These are phyloP conservation scores for Malassezia cuniculi DNA, from an alignment of 1,284 basidiomycete genomes.

Conservation along the genomic window DNA sequence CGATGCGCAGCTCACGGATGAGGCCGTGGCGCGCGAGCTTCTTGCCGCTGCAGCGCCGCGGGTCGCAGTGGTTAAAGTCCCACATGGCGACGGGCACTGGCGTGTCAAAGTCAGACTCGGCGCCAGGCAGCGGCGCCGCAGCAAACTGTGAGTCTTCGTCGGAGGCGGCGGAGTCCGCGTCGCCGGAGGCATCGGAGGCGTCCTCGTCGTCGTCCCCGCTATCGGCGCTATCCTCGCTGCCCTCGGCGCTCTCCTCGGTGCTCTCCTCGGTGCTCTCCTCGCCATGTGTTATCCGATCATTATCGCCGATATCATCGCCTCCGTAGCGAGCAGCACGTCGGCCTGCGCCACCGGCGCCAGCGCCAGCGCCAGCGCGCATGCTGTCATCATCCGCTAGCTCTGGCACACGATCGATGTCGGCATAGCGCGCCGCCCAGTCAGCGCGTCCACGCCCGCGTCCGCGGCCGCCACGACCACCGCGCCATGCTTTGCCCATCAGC, in stretches of 20 bases:
- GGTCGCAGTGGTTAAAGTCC: conserved; percentile 95
- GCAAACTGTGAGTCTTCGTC: conserved; percentile 2
- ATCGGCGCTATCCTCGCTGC: not conserved
- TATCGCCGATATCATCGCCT: conserved; percentile 7
- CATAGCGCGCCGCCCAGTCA: no score
- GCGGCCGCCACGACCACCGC: no score
- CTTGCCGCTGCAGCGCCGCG: conserved; percentile 84
- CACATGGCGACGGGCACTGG: conserved; percentile 36
- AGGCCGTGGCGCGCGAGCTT: conserved; percentile 74
- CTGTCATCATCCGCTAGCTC: no score
- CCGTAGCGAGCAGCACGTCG: conserved; percentile 13
- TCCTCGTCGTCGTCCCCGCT: conserved; percentile 6
- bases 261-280: conserved; percentile 9
- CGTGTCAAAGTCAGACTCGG: conserved; percentile 4
- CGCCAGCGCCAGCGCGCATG: not conserved
- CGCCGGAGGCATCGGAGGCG: conserved; percentile 14
- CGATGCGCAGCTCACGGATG: conserved; percentile 70
- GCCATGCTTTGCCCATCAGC: no score
- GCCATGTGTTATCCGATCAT: conserved; percentile 14
- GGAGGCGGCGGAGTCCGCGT: not conserved
- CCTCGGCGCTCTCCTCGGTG: conserved; percentile 6
- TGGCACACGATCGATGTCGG: no score
- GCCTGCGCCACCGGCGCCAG: not conserved
- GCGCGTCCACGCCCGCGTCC: conserved; percentile 8
- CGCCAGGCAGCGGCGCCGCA: no score